Percentiles rank a stretch among this genome's conserved stretches.
Evolutionary conservation across 805 yeast species (phyloP).

Genomic region (Metahyphopichia silvanorum): DNA sequence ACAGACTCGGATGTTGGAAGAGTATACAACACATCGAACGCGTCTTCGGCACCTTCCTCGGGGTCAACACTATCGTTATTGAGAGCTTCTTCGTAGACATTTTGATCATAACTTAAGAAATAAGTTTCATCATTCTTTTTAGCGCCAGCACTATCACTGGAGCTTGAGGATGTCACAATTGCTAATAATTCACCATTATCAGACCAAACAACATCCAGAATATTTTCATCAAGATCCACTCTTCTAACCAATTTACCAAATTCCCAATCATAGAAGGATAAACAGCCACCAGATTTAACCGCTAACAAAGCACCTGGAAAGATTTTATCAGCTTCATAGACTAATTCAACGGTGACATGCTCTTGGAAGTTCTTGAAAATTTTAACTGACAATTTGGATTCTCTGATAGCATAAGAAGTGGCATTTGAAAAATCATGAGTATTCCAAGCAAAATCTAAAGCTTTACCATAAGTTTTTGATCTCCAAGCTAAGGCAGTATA

Average conservation of each 20-base stretch:
- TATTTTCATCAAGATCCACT: slow-evolving; percentile 75
- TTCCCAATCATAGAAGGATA: slow-evolving; percentile 94
- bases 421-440: slow-evolving; percentile 68
- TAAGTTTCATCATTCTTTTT: slow-evolving; percentile 58
- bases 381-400: slow-evolving; percentile 59
- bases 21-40: slow-evolving; percentile 83
- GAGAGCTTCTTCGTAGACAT: slow-evolving; percentile 59
- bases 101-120: slow-evolving; percentile 71
- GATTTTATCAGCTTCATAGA: slow-evolving; percentile 73
- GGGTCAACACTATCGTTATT: slow-evolving; percentile 56
- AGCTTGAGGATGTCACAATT: slow-evolving; percentile 45
- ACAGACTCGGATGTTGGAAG: slow-evolving; percentile 66
- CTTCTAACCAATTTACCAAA: slow-evolving; percentile 79
- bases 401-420: slow-evolving; percentile 74
- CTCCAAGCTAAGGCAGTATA: slow-evolving; percentile 98
- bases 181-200: slow-evolving; percentile 89
- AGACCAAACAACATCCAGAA: slow-evolving; percentile 83
- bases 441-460: slow-evolving; percentile 92
- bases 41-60: slow-evolving; percentile 86
- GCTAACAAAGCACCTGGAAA: slow-evolving; percentile 89
- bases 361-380: slow-evolving; percentile 85
- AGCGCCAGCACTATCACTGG: slow-evolving; percentile 16
- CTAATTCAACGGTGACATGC: slow-evolving; percentile 60
- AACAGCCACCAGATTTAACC: slow-evolving; percentile 77
- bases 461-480: slow-evolving; percentile 88